A percentile compares a stretch with the other conserved stretches of the same genome.
phyloP scores from a whole-genome alignment of 768 basidiomycete genomes.

The Sporobolomyces phaffii region DNA sequence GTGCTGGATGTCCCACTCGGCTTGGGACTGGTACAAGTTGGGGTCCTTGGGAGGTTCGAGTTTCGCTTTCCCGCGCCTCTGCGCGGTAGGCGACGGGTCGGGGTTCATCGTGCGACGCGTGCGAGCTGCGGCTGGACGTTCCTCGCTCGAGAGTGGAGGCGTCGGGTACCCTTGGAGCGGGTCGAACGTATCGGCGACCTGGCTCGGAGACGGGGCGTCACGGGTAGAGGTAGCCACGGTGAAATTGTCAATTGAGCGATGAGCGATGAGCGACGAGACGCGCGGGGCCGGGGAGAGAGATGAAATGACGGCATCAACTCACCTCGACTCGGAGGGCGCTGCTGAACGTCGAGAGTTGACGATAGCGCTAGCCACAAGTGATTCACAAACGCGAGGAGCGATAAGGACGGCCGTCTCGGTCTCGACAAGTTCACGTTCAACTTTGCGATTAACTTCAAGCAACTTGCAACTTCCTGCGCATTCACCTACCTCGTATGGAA shows the following conservation, averaged over 20 bases:
- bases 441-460: background rate
- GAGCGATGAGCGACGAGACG: too few species aligned
- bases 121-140: background rate
- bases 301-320: background rate
- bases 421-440: background rate
- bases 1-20: slow-evolving; percentile 20
- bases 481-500: slow-evolving; percentile 8
- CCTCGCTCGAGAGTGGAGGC: background rate
- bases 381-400: too few species aligned
- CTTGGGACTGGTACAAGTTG: slow-evolving; percentile 15
- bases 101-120: background rate
- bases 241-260: too few species aligned
- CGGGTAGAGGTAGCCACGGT: background rate
- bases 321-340: background rate
- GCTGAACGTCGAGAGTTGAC: too few species aligned
- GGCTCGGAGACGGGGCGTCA: too few species aligned
- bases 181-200: background rate
- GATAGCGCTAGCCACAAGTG: too few species aligned
- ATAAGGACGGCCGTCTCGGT: too few species aligned
- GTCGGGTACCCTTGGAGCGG: slow-evolving; percentile 6
- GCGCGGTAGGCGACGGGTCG: background rate
- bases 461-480: background rate
- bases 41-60: slow-evolving; percentile 18
- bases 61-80: slow-evolving; percentile 1
- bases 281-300: too few species aligned